A percentile compares a stretch with the other conserved stretches of the same genome.
phyloP scores from a whole-genome alignment of 257 asterid genomes.

The Fraxinus anomala region DNA sequence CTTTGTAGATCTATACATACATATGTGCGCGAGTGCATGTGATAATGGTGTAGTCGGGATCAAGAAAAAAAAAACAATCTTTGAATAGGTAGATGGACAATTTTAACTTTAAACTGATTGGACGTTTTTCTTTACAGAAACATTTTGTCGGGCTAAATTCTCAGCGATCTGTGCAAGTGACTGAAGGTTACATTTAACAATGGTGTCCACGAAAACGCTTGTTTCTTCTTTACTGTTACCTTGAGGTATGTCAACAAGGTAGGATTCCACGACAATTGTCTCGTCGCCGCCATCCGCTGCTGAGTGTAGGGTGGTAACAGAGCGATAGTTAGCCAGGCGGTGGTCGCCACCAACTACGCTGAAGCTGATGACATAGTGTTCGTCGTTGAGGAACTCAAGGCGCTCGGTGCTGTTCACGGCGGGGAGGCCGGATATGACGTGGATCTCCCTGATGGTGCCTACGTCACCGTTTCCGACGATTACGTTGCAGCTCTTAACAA shows the following conservation, averaged over 20 bases:
- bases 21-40: too few species aligned
- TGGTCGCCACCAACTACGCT: slow-evolving; percentile 29
- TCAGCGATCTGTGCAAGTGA: slow-evolving; percentile 13
- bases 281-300: background rate
- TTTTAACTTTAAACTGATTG: background rate
- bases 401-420: slow-evolving; percentile 27
- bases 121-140: background rate
- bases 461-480: slow-evolving; percentile 22
- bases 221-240: slow-evolving; percentile 22
- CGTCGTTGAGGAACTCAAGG: slow-evolving; percentile 23
- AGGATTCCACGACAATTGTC: slow-evolving; percentile 17
- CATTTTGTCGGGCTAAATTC: background rate
- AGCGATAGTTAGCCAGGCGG: slow-evolving; percentile 19
- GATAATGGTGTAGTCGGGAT: too few species aligned
- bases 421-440: slow-evolving; percentile 25
- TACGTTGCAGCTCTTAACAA: slow-evolving; percentile 22
- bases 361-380: slow-evolving; percentile 22
- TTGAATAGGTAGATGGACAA: too few species aligned
- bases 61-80: too few species aligned
- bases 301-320: slow-evolving; percentile 16
- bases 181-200: slow-evolving; percentile 27
- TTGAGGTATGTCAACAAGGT: slow-evolving; percentile 21
- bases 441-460: slow-evolving; percentile 1
- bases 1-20: too few species aligned
- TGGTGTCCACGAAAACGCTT: slow-evolving; percentile 21